Percentiles rank a stretch among this genome's conserved stretches.
Conservation (phyloP, 208 protist genomes). For the Leishmania lainsoni region DNA sequence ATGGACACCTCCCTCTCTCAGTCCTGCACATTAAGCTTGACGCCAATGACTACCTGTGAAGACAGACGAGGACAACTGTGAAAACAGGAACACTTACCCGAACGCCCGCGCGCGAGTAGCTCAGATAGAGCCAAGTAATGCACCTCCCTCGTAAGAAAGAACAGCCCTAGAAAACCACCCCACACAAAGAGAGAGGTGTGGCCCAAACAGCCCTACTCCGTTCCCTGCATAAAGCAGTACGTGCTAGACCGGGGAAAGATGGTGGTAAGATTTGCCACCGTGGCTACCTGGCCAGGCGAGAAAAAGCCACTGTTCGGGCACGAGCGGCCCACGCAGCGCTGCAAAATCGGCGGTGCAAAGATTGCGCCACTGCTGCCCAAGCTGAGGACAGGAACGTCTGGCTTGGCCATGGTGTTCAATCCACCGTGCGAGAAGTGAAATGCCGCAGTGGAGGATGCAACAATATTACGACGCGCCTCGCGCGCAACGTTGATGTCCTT, state of each 20-base stretch:
- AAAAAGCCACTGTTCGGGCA: slow-evolving; percentile 77
- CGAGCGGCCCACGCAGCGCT: slow-evolving; percentile 69
- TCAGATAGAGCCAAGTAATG: not conserved
- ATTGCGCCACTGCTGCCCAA: slow-evolving; percentile 58
- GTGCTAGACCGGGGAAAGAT: slow-evolving; percentile 78
- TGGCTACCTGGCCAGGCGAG: slow-evolving; percentile 72
- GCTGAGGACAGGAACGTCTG: slow-evolving; percentile 59
- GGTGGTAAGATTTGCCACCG: slow-evolving; percentile 47
- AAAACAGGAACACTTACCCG: not conserved
- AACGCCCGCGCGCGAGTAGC: not conserved
- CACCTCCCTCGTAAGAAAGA: not conserved
- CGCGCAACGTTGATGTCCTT: slow-evolving; percentile 82
- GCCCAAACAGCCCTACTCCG: slow-evolving; percentile 26
- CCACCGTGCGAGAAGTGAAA: slow-evolving; percentile 87
- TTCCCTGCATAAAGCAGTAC: slow-evolving; percentile 79
- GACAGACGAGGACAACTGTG: not conserved
- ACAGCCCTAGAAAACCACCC: not conserved
- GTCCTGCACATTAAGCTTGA: not conserved
- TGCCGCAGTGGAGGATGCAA: slow-evolving; percentile 64
- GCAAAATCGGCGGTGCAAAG: slow-evolving; percentile 71
- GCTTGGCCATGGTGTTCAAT: slow-evolving; percentile 71
- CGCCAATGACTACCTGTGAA: not conserved
- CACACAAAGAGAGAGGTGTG: no score
- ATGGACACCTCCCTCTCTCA: not conserved
- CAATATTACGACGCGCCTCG: slow-evolving; percentile 69